Base-by-base conservation (phyloP, 768 basidiomycete species). In the Termitomyces sp. region DNA sequence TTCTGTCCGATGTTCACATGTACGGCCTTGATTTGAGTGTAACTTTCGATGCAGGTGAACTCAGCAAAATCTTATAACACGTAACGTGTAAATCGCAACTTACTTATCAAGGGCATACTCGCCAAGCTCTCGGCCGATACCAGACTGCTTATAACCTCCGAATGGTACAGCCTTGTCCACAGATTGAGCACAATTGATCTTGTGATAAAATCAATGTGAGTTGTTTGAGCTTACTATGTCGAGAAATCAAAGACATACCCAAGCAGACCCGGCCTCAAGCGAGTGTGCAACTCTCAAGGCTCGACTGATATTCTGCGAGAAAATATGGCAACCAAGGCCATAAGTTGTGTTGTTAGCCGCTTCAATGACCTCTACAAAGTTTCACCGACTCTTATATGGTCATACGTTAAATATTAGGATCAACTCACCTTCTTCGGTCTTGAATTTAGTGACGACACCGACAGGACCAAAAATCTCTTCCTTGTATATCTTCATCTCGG, bases 381-480 rank as follows among this genome's bases (percentile, higher is more conserved):
- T 5, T 11, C 11, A 36, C 13, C 35, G 9, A 18, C 16, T 36
- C 36, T 36, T 36, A 26, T 30, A 8, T 11, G 24, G 44, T 54
- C 24, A 32, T 54, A 72, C 59, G 24, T 38, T 16, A 22, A 7
- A 24, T 24, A 13, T 3, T 1, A 47, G 32, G 5, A 11, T 58
- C n/a, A 41, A 8, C 64, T 60, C 47, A 67, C 70, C 70, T 33
- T 76, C 78, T 63, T 83, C 83, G 35, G 76, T 73, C 62, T 80
- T 79, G 76, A 94, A 92, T 65, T 85, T 87, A 72, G 83, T 75
- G 33, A 92, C 71, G 36, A 83, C 85, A 56, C 82, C 80, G 43
- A 91, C 88, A 26, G 90, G 89, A 8, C 89, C 89, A 63, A 91
- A 90, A 58, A 90, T 88, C 67, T 90, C 83, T 61, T 86, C 85